Conservation (phyloP, 495 filamentous ascomycete species). For the Trichoderma virens region DNA sequence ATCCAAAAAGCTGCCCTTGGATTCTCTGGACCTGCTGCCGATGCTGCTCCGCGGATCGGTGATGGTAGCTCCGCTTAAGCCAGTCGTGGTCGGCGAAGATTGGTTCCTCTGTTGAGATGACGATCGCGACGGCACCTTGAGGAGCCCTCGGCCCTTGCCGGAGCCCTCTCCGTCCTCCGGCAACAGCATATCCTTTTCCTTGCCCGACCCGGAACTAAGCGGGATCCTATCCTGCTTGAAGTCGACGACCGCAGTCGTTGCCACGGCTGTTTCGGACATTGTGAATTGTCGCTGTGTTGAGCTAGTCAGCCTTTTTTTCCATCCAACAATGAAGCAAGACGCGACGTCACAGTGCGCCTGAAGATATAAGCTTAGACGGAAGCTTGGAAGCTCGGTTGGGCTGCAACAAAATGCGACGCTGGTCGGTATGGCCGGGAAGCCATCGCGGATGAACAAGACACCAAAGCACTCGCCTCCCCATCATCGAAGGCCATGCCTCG, state of each 20-base stretch:
- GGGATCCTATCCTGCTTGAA: slow-evolving; percentile 14
- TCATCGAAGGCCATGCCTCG: background rate
- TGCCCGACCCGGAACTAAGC: slow-evolving; percentile 33
- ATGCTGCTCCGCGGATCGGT: slow-evolving; percentile 56
- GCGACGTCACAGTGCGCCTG: background rate
- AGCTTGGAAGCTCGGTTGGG: background rate
- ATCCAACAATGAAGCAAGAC: background rate
- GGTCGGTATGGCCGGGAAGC: background rate
- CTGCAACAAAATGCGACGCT: background rate
- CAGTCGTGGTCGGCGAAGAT: slow-evolving; percentile 51
- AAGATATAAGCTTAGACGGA: background rate
- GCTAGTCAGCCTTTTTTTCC: background rate
- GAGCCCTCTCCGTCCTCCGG: slow-evolving; percentile 35
- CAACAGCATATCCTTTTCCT: slow-evolving; percentile 37
- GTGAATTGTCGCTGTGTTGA: background rate
- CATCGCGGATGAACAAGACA: background rate
- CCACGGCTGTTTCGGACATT: slow-evolving; percentile 8
- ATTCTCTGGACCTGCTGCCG: slow-evolving; percentile 49
- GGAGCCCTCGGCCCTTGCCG: slow-evolving; percentile 52
- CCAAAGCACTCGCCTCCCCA: background rate
- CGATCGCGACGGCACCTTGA: slow-evolving; percentile 58
- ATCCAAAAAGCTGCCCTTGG: slow-evolving; percentile 64
- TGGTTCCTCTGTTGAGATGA: slow-evolving; percentile 58
- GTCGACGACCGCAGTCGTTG: slow-evolving; percentile 2
- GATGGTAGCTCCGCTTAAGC: slow-evolving; percentile 57